Evolutionary conservation across 352 stramenopile genomes (phyloP).

Genomic region (Globisporangium spiculum): DNA sequence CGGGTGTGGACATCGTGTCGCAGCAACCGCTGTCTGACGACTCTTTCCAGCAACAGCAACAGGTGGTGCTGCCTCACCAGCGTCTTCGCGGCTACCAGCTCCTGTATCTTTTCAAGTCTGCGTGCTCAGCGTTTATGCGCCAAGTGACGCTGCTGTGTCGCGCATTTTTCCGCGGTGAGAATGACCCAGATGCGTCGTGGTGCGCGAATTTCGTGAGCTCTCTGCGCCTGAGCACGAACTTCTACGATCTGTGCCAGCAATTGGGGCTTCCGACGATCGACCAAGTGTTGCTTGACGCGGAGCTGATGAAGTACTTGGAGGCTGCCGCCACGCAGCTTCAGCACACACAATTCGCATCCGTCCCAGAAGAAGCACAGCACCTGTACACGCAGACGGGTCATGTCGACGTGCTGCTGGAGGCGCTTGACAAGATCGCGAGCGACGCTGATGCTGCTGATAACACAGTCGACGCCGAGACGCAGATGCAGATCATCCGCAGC

Average conservation of each 20-base stretch:
- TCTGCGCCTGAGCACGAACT: conserved; percentile 71
- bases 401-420: conserved; percentile 37
- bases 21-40: conserved; percentile 13
- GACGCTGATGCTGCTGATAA: background rate
- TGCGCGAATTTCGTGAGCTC: conserved; percentile 81
- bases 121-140: conserved; percentile 67
- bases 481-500: conserved; percentile 29
- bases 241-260: conserved; percentile 73
- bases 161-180: conserved; percentile 72
- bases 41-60: conserved; percentile 3
- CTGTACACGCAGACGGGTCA: conserved; percentile 57
- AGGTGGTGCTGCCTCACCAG: conserved; percentile 20
- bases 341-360: conserved; percentile 36
- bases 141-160: conserved; percentile 75
- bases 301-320: conserved; percentile 53
- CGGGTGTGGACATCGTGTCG: conserved; percentile 37
- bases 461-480: conserved; percentile 11
- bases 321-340: conserved; percentile 53
- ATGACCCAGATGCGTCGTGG: conserved; percentile 70
- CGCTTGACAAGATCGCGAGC: conserved; percentile 28
- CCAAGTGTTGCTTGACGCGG: conserved; percentile 48
- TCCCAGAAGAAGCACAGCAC: conserved; percentile 45
- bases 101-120: conserved; percentile 73
- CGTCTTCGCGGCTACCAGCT: conserved; percentile 52
- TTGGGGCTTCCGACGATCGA: conserved; percentile 58